Percentiles rank a stretch among this genome's conserved stretches.
Evolutionary conservation across 176 grass and related monocot genomes (phyloP).

Genomic region (Oryza australiensis): DNA sequence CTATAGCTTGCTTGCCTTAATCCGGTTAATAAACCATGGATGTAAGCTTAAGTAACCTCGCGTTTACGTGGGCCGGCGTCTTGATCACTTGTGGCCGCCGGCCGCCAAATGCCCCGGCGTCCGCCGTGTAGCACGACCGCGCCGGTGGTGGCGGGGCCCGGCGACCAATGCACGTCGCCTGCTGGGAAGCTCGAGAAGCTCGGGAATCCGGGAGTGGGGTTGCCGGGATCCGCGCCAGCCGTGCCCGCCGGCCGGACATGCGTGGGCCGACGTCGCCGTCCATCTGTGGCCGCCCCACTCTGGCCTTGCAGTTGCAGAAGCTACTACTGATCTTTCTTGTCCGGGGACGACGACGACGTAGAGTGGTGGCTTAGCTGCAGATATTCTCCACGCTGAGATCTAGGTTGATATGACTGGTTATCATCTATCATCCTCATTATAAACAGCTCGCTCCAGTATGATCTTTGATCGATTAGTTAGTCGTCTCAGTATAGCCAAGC

Average conservation of each 20-base stretch:
- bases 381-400: not conserved
- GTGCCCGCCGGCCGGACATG: not conserved
- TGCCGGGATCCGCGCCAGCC: not conserved
- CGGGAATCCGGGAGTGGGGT: not conserved
- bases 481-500: not conserved
- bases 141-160: not conserved
- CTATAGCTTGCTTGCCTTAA: constrained; percentile 12
- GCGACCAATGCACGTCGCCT: not conserved
- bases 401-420: not conserved
- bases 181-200: not conserved
- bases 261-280: constrained; percentile 18
- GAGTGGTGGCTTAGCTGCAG: not conserved
- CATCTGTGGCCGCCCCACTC: constrained; percentile 31
- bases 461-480: not conserved
- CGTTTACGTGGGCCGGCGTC: constrained; percentile 22
- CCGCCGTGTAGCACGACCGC: not conserved
- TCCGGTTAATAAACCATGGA: not conserved
- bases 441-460: not conserved
- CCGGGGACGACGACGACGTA: not conserved
- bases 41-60: constrained; percentile 9
- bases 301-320: not conserved
- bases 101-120: not conserved
- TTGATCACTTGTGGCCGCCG: not conserved
- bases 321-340: not conserved
- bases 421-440: constrained; percentile 10